phyloP scores from a whole-genome alignment of 805 yeast genomes.

The Candida montana region DNA sequence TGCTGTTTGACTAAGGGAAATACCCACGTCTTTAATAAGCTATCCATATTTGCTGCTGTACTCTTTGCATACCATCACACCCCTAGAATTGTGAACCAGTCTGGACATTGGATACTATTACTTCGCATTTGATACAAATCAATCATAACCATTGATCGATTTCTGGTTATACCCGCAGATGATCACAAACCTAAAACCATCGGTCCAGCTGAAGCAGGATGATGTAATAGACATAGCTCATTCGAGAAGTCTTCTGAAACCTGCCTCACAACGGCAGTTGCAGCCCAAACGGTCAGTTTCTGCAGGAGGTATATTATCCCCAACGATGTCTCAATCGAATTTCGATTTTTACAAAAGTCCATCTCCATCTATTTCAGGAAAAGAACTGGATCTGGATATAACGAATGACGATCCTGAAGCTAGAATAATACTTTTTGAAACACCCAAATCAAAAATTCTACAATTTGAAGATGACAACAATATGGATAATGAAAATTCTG shows the following conservation, averaged over 20 bases:
- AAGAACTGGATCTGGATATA: background rate
- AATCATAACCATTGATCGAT: too few species aligned
- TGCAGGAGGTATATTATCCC: slow-evolving; percentile 6
- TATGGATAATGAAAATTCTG: slow-evolving; percentile 23
- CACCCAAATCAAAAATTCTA: slow-evolving; percentile 19
- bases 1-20: too few species aligned
- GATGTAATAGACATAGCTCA: slow-evolving; percentile 21
- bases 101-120: too few species aligned
- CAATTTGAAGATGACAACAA: slow-evolving; percentile 19
- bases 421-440: slow-evolving; percentile 16
- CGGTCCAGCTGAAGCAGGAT: slow-evolving; percentile 2
- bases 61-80: too few species aligned
- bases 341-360: slow-evolving; percentile 1
- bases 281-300: slow-evolving; percentile 23
- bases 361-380: background rate
- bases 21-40: too few species aligned
- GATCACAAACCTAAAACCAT: slow-evolving; percentile 8
- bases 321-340: slow-evolving; percentile 3
- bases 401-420: slow-evolving; percentile 12
- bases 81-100: too few species aligned
- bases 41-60: too few species aligned
- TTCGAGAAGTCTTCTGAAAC: slow-evolving; percentile 18
- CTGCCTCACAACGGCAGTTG: slow-evolving; percentile 15
- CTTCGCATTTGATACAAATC: too few species aligned
- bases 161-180: too few species aligned